Percentiles rank a stretch among this genome's conserved stretches.
phyloP scores from a whole-genome alignment of 2,329 filamentous ascomycete species.

The Botrytis porri region DNA sequence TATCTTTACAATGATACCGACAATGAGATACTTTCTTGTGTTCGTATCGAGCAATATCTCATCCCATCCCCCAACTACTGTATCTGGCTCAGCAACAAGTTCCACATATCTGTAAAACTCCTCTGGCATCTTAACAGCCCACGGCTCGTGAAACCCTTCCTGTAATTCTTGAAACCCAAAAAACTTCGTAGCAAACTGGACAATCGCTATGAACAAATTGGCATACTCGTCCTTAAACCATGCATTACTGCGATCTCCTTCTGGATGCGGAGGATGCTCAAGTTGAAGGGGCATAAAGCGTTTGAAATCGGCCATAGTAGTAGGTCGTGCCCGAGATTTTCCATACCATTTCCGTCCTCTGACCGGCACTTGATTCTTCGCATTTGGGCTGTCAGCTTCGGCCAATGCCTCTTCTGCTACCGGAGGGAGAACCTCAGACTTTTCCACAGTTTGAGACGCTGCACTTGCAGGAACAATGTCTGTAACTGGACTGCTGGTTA shows the following conservation, averaged over 20 bases:
- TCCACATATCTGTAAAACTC: constrained; percentile 30
- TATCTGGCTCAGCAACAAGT: constrained; percentile 30
- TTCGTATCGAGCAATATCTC: constrained; percentile 26
- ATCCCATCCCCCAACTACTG: constrained; percentile 29
- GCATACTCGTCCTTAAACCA: constrained; percentile 29
- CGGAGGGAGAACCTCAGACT: not conserved
- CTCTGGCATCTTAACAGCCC: constrained; percentile 21
- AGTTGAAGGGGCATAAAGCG: constrained; percentile 22
- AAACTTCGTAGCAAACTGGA: constrained; percentile 21
- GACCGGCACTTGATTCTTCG: not conserved
- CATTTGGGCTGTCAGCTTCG: not conserved
- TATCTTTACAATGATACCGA: constrained; percentile 29
- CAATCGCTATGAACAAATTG: constrained; percentile 18
- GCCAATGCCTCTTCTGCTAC: not conserved
- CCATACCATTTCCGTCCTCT: not conserved
- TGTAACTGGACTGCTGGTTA: constrained; percentile 3
- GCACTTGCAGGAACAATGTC: not conserved
- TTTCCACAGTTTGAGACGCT: not conserved
- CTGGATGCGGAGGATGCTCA: constrained; percentile 23
- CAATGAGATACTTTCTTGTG: constrained; percentile 31
- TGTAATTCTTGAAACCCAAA: constrained; percentile 25
- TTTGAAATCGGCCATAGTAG: constrained; percentile 13
- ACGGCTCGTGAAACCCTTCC: constrained; percentile 21
- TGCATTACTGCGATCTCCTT: constrained; percentile 25
- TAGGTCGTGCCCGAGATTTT: not conserved